A percentile compares a stretch with the other conserved stretches of the same genome.
Evolutionary conservation across 208 protist genomes (phyloP).

Genomic region (Vickermania ingenoplastis): DNA sequence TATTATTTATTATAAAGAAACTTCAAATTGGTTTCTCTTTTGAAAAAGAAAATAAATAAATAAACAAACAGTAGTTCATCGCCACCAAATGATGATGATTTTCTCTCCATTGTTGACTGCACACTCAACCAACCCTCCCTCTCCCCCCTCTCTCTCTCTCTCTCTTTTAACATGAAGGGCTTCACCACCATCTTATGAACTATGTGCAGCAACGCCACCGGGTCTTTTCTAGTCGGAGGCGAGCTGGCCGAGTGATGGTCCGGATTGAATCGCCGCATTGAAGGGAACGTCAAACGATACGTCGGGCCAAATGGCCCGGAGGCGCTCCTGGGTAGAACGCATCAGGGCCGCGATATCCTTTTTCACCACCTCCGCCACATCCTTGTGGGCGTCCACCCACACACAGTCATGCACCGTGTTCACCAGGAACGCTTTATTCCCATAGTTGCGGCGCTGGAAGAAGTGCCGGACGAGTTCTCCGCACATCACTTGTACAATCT

Average conservation of each 20-base stretch:
- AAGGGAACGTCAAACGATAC: conserved; percentile 85
- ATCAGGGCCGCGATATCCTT: conserved; percentile 57
- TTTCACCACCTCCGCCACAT: conserved; percentile 66
- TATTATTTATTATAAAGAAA: too few species aligned
- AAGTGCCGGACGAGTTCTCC: conserved; percentile 77
- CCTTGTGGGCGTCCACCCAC: conserved; percentile 81
- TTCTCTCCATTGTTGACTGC: too few species aligned
- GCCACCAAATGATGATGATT: too few species aligned
- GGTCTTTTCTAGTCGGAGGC: conserved; percentile 18
- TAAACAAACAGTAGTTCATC: too few species aligned
- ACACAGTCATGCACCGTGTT: conserved; percentile 90
- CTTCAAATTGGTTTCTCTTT: too few species aligned
- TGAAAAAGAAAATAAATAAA: too few species aligned
- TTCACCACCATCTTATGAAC: too few species aligned
- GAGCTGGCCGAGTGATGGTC: conserved; percentile 64
- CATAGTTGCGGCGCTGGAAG: conserved; percentile 63
- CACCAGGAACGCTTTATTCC: conserved; percentile 75
- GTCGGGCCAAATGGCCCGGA: conserved; percentile 68
- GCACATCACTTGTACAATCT: conserved; percentile 89
- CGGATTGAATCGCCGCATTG: conserved; percentile 67
- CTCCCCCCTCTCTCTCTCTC: too few species aligned
- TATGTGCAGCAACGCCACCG: too few species aligned
- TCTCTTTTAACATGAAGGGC: too few species aligned
- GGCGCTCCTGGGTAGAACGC: conserved; percentile 62
- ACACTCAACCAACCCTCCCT: too few species aligned